phyloP scores from a whole-genome alignment of 257 asterid genomes.

The Capsicum chinense region DNA sequence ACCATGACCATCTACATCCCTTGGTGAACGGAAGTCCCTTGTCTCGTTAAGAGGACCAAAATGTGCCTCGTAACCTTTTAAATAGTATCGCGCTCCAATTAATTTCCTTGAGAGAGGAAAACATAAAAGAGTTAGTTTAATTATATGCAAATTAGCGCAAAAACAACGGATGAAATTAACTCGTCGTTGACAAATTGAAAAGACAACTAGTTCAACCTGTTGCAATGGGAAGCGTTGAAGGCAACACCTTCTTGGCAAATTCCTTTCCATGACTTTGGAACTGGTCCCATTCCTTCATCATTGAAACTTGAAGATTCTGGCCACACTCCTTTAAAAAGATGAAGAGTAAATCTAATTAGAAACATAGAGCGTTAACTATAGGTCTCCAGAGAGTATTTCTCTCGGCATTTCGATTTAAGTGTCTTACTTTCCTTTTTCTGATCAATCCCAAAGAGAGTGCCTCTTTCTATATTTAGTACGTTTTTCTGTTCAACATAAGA shows the following conservation, averaged over 20 bases:
- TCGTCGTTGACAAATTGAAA: neutral
- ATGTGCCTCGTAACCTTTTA: slow-evolving; percentile 40
- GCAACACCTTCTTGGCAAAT: slow-evolving; percentile 45
- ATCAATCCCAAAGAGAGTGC: no score
- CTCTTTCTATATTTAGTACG: no score
- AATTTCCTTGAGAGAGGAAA: slow-evolving; percentile 39
- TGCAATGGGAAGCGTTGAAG: slow-evolving; percentile 49
- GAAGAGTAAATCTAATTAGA: no score
- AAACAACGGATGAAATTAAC: neutral
- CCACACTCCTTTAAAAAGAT: slow-evolving; percentile 48
- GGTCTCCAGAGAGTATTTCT: no score
- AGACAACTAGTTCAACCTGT: slow-evolving; percentile 36
- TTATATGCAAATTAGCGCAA: no score
- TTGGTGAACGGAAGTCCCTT: slow-evolving; percentile 43
- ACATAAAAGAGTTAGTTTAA: neutral
- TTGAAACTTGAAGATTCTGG: slow-evolving; percentile 55
- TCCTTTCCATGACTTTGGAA: slow-evolving; percentile 58
- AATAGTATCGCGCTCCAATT: slow-evolving; percentile 54
- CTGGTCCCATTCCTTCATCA: slow-evolving; percentile 55
- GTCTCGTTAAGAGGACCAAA: slow-evolving; percentile 39
- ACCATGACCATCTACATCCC: slow-evolving; percentile 53
- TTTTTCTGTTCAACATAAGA: no score
- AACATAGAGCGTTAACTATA: no score
- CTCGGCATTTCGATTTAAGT: no score
- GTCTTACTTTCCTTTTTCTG: no score